Evolutionary conservation across 257 asterid genomes (phyloP).

Genomic region (Marsdenia floribunda): DNA sequence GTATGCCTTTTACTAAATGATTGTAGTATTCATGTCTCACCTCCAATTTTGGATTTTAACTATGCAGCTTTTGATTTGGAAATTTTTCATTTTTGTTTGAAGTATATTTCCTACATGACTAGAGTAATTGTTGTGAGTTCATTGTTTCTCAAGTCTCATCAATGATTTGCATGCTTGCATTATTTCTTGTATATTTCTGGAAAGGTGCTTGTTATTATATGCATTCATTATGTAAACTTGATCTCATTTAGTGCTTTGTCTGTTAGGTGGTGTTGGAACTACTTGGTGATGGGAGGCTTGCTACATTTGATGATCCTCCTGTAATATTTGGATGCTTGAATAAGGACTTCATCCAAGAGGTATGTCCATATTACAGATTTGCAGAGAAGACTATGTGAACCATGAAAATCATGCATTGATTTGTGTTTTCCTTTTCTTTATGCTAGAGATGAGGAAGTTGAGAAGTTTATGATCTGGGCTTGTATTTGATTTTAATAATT

Average conservation of each 20-base stretch:
- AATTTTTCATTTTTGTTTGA: not conserved
- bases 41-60: not conserved
- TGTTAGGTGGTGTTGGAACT: slow-evolving; percentile 77
- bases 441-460: not conserved
- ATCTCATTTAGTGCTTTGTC: slow-evolving; percentile 21
- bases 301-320: slow-evolving; percentile 81
- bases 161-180: not conserved
- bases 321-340: slow-evolving; percentile 68
- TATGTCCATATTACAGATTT: slow-evolving; percentile 19
- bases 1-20: not conserved
- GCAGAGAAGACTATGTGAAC: not conserved
- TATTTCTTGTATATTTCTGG: not conserved
- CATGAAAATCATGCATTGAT: not conserved
- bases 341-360: slow-evolving; percentile 69
- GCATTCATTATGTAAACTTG: not conserved
- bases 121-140: not conserved
- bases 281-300: slow-evolving; percentile 64
- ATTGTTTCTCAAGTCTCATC: not conserved
- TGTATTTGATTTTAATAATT: not conserved
- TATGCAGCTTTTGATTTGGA: not conserved
- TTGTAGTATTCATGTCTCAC: slow-evolving; percentile 3
- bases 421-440: not conserved
- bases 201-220: not conserved
- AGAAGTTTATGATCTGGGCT: not conserved
- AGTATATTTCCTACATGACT: not conserved